These are phyloP conservation scores for Saccharomycopsis hybrid DNA, from an alignment of 1,139 yeast species.

Conservation along the genomic window DNA sequence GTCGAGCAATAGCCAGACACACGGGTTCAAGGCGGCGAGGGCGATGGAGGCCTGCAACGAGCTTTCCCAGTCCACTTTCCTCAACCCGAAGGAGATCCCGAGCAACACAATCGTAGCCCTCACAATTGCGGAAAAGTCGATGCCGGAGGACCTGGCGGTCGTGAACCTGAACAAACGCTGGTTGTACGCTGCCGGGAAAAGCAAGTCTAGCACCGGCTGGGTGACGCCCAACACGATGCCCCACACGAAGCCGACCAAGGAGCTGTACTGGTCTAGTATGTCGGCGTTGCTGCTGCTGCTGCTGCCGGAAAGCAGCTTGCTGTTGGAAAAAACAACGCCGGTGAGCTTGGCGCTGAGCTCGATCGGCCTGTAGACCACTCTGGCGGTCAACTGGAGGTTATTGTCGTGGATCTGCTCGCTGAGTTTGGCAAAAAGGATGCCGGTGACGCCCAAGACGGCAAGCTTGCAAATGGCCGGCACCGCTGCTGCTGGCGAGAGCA, in stretches of 20 bases:
- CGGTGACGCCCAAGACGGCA: conserved; percentile 15
- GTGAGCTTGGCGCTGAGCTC: background rate
- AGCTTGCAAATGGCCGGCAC: conserved; percentile 4
- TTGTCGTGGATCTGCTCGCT: conserved; percentile 31
- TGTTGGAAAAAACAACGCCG: background rate
- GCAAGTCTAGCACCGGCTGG: conserved; percentile 54
- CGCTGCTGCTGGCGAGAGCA: no score
- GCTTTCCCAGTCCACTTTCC: conserved; percentile 75
- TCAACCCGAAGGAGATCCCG: conserved; percentile 78
- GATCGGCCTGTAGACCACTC: conserved; percentile 30
- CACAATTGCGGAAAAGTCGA: conserved; percentile 38
- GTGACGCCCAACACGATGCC: conserved; percentile 60
- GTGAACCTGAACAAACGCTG: conserved; percentile 21
- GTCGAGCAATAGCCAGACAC: conserved; percentile 76
- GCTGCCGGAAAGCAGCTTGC: no score
- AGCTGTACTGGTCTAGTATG: background rate
- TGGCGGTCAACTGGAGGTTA: conserved; percentile 27
- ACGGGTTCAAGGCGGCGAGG: conserved; percentile 72
- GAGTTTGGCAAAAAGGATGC: conserved; percentile 22
- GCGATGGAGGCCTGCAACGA: conserved; percentile 68
- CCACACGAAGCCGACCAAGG: conserved; percentile 39
- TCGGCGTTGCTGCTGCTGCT: no score
- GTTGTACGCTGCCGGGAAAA: conserved; percentile 35
- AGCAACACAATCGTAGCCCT: conserved; percentile 70
- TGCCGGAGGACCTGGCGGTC: background rate